Percentiles rank a stretch among this genome's conserved stretches.
These are phyloP conservation scores for Lizonia empirigonia DNA, from an alignment of 2,329 filamentous ascomycete species.

Conservation along the genomic window DNA sequence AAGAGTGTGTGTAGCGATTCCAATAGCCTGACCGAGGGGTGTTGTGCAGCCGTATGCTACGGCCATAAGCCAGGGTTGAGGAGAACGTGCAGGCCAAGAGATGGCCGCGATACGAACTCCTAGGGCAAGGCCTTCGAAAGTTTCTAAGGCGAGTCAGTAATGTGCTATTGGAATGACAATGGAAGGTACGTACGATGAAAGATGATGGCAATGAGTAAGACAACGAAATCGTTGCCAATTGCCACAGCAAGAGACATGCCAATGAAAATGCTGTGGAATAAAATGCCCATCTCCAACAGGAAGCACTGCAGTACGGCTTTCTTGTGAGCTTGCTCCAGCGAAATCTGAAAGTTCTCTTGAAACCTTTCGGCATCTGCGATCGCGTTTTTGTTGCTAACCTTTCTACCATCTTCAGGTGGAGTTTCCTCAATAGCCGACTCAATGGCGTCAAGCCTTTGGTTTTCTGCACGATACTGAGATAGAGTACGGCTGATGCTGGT, in stretches of 20 bases:
- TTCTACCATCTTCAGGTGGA: constrained; percentile 45
- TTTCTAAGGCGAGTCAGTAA: constrained; percentile 55
- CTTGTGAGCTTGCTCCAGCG: constrained; percentile 33
- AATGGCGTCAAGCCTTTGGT: constrained; percentile 41
- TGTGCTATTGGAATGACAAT: not conserved
- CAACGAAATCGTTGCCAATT: constrained; percentile 59
- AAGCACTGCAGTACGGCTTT: constrained; percentile 44
- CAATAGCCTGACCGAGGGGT: constrained; percentile 82
- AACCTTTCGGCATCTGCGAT: constrained; percentile 32
- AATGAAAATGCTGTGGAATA: constrained; percentile 68
- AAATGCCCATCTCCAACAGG: constrained; percentile 64
- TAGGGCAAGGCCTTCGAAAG: constrained; percentile 85
- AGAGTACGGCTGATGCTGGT: constrained; percentile 40
- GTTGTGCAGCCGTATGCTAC: constrained; percentile 71
- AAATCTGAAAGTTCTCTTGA: constrained; percentile 20
- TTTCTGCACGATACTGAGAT: constrained; percentile 34
- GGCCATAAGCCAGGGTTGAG: constrained; percentile 71
- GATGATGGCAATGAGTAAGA: constrained; percentile 64
- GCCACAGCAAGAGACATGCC: constrained; percentile 64
- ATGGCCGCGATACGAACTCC: constrained; percentile 84
- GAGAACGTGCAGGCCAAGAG: constrained; percentile 50
- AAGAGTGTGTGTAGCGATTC: constrained; percentile 74
- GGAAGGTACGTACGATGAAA: constrained; percentile 55
- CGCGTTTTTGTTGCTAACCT: constrained; percentile 30
- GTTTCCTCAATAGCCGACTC: constrained; percentile 49